phyloP scores from a whole-genome alignment of 2,329 filamentous ascomycete genomes.

The Stromatinia cepivora region DNA sequence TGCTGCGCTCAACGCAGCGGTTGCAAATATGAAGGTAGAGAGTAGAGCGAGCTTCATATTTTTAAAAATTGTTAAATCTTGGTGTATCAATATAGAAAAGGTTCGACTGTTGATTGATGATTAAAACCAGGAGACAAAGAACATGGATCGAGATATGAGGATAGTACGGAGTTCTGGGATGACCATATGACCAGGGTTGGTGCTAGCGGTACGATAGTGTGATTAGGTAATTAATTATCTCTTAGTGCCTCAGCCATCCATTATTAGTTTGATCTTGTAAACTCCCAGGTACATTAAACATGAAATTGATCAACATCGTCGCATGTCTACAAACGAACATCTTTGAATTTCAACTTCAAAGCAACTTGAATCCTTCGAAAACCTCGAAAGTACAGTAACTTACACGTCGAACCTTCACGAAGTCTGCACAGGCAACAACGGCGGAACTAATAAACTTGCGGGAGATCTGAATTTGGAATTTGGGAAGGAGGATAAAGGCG shows the following conservation, averaged over 20 bases:
- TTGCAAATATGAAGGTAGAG: conserved; percentile 57
- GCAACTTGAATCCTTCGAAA: not conserved
- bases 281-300: conserved; percentile 2
- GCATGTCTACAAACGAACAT: conserved; percentile 9
- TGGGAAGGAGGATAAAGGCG: conserved; percentile 30
- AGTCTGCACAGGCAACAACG: not conserved
- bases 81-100: not conserved
- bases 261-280: not conserved
- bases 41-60: conserved; percentile 65
- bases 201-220: not conserved
- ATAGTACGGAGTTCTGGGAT: not conserved
- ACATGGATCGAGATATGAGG: not conserved
- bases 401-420: not conserved
- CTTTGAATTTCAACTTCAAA: conserved; percentile 11
- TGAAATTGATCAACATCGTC: conserved; percentile 1
- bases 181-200: not conserved
- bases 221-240: not conserved
- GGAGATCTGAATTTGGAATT: conserved; percentile 24
- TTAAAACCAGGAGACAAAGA: not conserved
- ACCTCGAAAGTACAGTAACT: not conserved
- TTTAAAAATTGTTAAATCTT: not conserved
- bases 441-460: not conserved
- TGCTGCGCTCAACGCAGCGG: conserved; percentile 58
- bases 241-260: conserved; percentile 13
- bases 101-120: not conserved